These are phyloP conservation scores for Diospyros lotus DNA, from an alignment of 148 eudicot species.

Conservation along the genomic window DNA sequence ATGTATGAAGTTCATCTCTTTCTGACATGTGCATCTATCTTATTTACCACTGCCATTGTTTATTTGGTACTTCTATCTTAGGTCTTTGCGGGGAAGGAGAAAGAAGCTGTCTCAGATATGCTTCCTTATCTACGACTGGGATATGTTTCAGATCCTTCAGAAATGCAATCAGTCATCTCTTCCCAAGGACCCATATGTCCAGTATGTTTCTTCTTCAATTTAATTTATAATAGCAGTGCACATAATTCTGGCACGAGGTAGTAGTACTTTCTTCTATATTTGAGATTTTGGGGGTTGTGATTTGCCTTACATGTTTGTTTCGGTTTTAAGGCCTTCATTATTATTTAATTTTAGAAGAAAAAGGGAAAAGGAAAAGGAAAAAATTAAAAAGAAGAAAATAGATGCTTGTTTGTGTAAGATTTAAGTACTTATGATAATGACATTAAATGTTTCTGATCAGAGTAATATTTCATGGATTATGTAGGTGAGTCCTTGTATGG, in stretches of 20 bases:
- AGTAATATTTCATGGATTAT: conserved; percentile 9
- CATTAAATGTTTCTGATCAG: conserved; percentile 11
- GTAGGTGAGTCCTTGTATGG: conserved; percentile 91
- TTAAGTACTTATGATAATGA: neutral
- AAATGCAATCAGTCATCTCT: conserved; percentile 86
- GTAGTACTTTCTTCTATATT: neutral
- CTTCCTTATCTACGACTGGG: conserved; percentile 92
- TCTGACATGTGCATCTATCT: neutral
- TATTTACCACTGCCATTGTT: neutral
- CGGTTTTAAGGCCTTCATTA: neutral
- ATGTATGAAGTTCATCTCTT: conserved; percentile 37
- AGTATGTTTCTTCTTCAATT: conserved; percentile 35
- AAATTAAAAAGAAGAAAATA: too few species aligned
- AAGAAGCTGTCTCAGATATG: conserved; percentile 82
- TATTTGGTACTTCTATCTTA: conserved; percentile 26
- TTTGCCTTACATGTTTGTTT: too few species aligned
- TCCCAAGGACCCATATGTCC: conserved; percentile 96
- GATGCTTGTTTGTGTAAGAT: neutral
- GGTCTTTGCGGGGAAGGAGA: conserved; percentile 89
- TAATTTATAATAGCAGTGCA: neutral
- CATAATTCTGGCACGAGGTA: neutral
- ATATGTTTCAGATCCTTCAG: conserved; percentile 95
- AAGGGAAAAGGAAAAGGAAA: neutral
- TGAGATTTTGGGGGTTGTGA: neutral
- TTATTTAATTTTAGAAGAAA: neutral